phyloP scores from a whole-genome alignment of 768 basidiomycete species.

The Trametes villosa region DNA sequence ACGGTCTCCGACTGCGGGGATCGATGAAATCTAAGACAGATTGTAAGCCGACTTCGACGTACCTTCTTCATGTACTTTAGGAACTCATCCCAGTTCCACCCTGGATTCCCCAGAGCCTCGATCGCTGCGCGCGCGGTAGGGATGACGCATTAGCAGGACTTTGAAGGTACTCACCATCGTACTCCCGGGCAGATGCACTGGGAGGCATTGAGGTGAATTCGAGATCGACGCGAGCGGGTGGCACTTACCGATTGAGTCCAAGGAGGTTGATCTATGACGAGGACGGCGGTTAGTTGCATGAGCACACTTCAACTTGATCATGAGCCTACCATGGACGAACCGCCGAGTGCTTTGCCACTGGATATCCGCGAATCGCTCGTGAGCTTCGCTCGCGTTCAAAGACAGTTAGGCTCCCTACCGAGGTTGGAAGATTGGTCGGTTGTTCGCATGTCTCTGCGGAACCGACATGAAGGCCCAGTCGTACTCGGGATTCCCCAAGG shows the following conservation, averaged over 20 bases:
- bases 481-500: conserved; percentile 21
- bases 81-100: conserved; percentile 33
- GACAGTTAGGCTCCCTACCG: not conserved
- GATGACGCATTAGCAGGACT: not conserved
- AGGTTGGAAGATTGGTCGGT: not conserved
- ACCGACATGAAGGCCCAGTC: conserved; percentile 22
- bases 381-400: not conserved
- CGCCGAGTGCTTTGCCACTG: conserved; percentile 40
- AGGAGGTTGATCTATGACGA: conserved; percentile 50
- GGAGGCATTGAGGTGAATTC: no score
- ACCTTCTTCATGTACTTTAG: conserved; percentile 31
- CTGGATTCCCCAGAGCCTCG: conserved; percentile 31
- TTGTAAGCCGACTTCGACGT: not conserved
- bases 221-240: no score
- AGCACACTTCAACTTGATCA: not conserved
- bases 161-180: conserved; percentile 6
- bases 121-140: not conserved
- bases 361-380: not conserved
- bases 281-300: no score
- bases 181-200: conserved; percentile 15
- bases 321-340: conserved; percentile 23
- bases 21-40: no score
- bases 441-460: conserved; percentile 3
- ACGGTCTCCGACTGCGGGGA: conserved; percentile 4
- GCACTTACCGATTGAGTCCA: conserved; percentile 28